Percentiles rank a stretch among this genome's conserved stretches.
phyloP scores from a whole-genome alignment of 1,284 basidiomycete species.

The Austroboletus rostrupii region DNA sequence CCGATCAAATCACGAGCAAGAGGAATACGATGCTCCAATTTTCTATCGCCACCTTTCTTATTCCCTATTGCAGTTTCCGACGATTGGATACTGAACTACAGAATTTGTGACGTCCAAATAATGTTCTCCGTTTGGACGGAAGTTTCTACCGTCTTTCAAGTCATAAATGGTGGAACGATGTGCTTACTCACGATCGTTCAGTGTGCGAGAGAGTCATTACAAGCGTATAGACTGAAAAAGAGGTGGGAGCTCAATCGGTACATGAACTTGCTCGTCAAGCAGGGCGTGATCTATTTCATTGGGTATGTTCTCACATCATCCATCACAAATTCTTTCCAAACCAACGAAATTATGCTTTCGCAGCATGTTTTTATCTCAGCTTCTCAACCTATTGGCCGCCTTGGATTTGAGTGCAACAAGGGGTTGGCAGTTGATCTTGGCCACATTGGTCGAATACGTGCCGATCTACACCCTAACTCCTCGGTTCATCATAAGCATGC shows the following conservation, averaged over 20 bases:
- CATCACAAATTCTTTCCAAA: no score
- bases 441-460: background rate
- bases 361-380: background rate
- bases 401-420: background rate
- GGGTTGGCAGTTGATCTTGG: no score
- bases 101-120: background rate
- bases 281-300: background rate
- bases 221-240: background rate
- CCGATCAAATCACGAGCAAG: no score
- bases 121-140: background rate
- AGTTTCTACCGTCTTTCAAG: background rate
- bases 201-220: background rate
- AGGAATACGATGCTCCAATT: no score
- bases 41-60: no score
- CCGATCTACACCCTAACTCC: background rate
- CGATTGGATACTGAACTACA: background rate
- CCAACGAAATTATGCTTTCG: background rate
- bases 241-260: background rate
- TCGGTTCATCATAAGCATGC: background rate
- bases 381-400: background rate
- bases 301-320: background rate
- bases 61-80: background rate
- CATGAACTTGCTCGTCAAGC: background rate
- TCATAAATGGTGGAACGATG: background rate
- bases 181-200: background rate